Percentiles rank a stretch among this genome's conserved stretches.
phyloP scores from a whole-genome alignment of 441 rosid species.

The Erodium moschatum region DNA sequence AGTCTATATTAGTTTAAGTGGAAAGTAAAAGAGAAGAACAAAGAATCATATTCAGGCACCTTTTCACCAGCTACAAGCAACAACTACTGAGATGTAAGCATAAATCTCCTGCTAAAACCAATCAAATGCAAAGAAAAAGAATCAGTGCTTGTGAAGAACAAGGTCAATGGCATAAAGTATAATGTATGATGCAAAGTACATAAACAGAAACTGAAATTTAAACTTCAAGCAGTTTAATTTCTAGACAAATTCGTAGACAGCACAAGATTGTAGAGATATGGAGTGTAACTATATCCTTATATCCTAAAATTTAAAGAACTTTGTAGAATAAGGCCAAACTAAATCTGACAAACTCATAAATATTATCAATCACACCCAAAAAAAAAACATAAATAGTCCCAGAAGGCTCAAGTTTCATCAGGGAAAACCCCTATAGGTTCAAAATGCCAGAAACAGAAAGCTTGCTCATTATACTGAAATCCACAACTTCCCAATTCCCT shows the following conservation, averaged over 20 bases:
- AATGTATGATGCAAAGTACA: not conserved
- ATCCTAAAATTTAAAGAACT: not conserved
- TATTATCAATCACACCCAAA: slow-evolving; percentile 1
- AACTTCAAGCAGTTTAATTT: too few species aligned
- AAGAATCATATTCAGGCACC: slow-evolving; percentile 10
- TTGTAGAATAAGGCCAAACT: not conserved
- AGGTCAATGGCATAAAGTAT: not conserved
- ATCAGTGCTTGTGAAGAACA: not conserved
- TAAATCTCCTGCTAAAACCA: slow-evolving; percentile 12
- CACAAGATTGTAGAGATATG: not conserved
- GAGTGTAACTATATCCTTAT: not conserved
- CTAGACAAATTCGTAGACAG: not conserved
- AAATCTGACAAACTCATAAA: not conserved
- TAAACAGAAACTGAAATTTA: not conserved
- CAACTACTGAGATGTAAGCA: not conserved
- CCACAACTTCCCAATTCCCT: not conserved
- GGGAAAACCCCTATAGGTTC: not conserved
- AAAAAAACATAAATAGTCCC: not conserved
- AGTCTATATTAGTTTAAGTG: not conserved
- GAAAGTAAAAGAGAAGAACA: not conserved
- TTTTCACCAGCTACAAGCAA: slow-evolving; percentile 19
- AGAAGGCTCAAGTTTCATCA: not conserved
- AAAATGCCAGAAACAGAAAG: not conserved
- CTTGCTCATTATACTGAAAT: not conserved
- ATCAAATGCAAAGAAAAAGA: slow-evolving; percentile 9